Base-by-base conservation (phyloP, 1,139 yeast genomes). In the Wickerhamomyces sp. region DNA sequence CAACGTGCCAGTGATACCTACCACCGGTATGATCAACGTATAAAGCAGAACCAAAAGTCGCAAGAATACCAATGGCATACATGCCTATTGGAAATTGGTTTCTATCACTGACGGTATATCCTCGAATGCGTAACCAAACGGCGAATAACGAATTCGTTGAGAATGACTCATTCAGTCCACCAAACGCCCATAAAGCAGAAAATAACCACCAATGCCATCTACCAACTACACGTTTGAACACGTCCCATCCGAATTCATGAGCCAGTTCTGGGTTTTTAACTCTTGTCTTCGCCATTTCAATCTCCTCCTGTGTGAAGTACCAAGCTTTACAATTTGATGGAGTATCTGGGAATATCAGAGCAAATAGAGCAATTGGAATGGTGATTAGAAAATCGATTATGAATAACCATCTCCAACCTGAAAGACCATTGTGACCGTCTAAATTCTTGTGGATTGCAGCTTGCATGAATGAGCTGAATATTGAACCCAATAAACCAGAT, bases 331-430 rank as follows among this genome's bases (percentile, higher is more conserved):
- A 80, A 40, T 65, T 66, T 2, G 72, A 70, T 28, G 84, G 83
- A 3, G 75, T 64, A 46, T 75, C 81, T 14, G 82, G 82, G 55
- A 76, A 70, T 12, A 75, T 40, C 31, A 75, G 66, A 1, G 82
- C 80, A 40, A 70, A 71, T 17, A 73, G 36, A 5, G 74, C 70
- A 30, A 77, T 70, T 3, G 77, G 77, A 5, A 74, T 41, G 1
- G 82, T 74, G 21, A 75, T 66, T 23, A 74, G 55, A 34, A 77
- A 78, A 52, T 77, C 85, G 41, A 78, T 68, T 35, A 78, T 72
- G 48, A 78, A 79, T 37, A 78, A 62, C 85, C 86, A 78, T 56
- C 78, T 70, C 86, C 86, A 79, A 4, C 82, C 74, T 14, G 61
- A 70, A 28, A 75, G 58, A 0, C 83, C 82, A 20, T 51, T 54